Conservation (phyloP, 2,329 filamentous ascomycete genomes). For the Cyphellophora attinorum region DNA sequence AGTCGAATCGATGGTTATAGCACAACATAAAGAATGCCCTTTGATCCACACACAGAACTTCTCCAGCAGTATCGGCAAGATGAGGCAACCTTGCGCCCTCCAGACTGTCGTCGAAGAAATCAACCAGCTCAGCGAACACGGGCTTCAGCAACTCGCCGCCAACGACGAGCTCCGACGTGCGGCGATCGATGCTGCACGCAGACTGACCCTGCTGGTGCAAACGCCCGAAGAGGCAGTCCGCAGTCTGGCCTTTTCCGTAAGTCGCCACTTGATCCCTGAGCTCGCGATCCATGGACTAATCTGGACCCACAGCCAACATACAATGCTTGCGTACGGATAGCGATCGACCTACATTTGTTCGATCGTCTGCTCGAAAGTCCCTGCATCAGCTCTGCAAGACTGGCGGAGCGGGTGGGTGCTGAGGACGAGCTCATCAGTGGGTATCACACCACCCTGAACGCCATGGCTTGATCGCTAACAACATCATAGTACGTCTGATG, state of each 20-base stretch:
- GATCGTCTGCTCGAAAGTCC: not conserved
- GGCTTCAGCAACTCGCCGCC: not conserved
- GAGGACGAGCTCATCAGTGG: not conserved
- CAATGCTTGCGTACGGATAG: constrained; percentile 1
- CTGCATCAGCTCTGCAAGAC: not conserved
- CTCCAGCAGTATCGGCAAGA: too few species aligned
- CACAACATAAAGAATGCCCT: too few species aligned
- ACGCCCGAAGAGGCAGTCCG: constrained; percentile 2
- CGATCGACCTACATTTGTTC: constrained; percentile 2
- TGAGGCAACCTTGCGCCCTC: not conserved
- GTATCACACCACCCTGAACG: too few species aligned
- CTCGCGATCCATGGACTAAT: not conserved
- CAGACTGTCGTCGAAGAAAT: not conserved
- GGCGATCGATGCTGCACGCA: not conserved
- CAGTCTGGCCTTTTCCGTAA: not conserved
- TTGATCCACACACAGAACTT: too few species aligned
- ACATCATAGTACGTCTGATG: constrained; percentile 1
- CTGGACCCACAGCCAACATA: not conserved
- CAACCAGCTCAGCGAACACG: not conserved
- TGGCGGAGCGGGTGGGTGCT: not conserved
- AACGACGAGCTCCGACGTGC: not conserved
- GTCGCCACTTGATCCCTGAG: not conserved
- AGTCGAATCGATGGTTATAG: too few species aligned
- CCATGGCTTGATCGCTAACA: too few species aligned
- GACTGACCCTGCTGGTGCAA: constrained; percentile 1